phyloP scores from a whole-genome alignment of 2,329 filamentous ascomycete species.

The Penicillium sp. region DNA sequence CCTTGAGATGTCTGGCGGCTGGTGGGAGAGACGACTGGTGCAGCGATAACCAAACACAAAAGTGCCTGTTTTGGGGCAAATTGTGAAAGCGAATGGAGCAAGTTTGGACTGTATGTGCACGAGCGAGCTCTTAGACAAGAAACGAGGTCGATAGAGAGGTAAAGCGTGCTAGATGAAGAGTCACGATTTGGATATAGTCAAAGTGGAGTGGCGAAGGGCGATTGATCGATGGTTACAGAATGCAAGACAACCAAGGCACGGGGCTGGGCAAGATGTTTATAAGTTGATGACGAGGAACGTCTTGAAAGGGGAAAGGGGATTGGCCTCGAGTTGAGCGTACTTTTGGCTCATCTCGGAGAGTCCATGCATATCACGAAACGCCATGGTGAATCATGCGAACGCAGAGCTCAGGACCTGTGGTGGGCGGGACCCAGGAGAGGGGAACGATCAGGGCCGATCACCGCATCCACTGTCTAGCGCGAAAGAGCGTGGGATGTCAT shows the following conservation, averaged over 20 bases:
- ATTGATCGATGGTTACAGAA: slow-evolving; percentile 6
- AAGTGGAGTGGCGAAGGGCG: slow-evolving; percentile 20
- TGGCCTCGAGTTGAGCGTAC: slow-evolving; percentile 4
- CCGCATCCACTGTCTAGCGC: slow-evolving; percentile 13
- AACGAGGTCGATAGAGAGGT: slow-evolving; percentile 8
- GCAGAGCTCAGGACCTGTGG: slow-evolving; percentile 9
- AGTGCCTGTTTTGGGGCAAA: no score
- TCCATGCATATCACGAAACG: slow-evolving; percentile 1
- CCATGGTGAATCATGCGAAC: slow-evolving; percentile 8
- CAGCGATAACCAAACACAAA: no score
- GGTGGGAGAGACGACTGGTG: no score
- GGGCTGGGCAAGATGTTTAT: slow-evolving; percentile 31
- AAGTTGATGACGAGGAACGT: slow-evolving; percentile 24
- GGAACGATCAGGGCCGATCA: slow-evolving; percentile 22
- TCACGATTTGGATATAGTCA: slow-evolving; percentile 11
- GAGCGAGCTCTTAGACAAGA: slow-evolving; percentile 10
- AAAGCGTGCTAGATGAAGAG: slow-evolving; percentile 13
- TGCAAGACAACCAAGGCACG: slow-evolving; percentile 20
- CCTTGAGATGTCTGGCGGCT: no score
- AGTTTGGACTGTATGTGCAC: slow-evolving; percentile 12
- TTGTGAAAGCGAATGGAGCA: no score
- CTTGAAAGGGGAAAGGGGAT: background rate
- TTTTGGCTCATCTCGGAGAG: slow-evolving; percentile 6
- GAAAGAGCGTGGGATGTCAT: slow-evolving; percentile 19
- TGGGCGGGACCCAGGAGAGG: slow-evolving; percentile 19